Evolutionary conservation across 331 rosid species (phyloP), one percentile per base, ranked within the genome.

Genomic region (Acacia pycnantha): DNA sequence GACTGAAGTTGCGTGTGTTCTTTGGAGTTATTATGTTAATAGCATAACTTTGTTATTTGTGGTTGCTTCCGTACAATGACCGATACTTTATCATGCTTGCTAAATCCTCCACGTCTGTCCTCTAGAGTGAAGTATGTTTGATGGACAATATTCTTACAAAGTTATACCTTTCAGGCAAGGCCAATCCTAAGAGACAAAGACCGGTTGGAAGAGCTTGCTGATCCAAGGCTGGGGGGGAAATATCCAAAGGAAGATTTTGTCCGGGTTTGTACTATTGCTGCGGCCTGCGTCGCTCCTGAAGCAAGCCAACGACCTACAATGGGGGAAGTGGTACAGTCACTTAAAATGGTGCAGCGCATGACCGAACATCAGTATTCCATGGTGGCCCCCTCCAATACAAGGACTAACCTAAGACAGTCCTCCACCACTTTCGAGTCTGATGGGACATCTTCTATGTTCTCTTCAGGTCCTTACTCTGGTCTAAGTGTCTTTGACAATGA

Each of bases 261-360:
- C 22, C 88, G 97, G 68, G 95, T 94, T 51, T 94, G 97, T 89
- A 92, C 97, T 6, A 88, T 94, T 77, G 98, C 98, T 2, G 98
- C 97, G 7, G 97, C 98, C 70, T 94, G 98, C 75, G 98, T 94
- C 27, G 94, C 97, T 73, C 91, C 98, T 4, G 97, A 94, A 90
- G 95, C 98, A 74, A 87, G 83, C 87, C 98, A 94, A 82, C 91
- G 98, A 54, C 98, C 98, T 56, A 92, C 98, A 21, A 94, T 94
- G 97, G 98, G 98, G 29, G 98, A 94, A 87, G 98, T 94, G 85
- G 97, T 94, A 40, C 98, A 92, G 78, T 92, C 98, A 48, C 97
- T 94, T 77, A 94, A 92, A 86, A 94, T 94, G 98, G 98, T 94
- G 82, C 97, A 92, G 85, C 93, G 97, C 6, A 80, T 91, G 62